These are phyloP conservation scores for Magnusiomyces ingens DNA, from an alignment of 1,139 yeast genomes.

Conservation along the genomic window DNA sequence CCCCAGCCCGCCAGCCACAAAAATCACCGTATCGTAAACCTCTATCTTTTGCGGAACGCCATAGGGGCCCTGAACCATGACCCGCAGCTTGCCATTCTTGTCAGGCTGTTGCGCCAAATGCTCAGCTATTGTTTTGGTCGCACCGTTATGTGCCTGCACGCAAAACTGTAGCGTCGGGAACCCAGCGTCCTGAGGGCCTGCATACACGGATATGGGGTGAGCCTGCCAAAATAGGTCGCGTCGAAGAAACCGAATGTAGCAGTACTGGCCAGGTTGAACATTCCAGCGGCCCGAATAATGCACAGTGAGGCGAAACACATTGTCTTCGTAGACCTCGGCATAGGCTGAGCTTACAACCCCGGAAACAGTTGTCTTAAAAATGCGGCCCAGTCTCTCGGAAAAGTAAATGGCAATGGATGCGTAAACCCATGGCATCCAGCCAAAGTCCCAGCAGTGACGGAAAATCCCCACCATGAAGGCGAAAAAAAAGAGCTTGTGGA, in stretches of 20 bases:
- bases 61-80: slow-evolving; percentile 55
- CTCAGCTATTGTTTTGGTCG: slow-evolving; percentile 23
- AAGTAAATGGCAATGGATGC: slow-evolving; percentile 36
- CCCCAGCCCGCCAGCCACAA: slow-evolving; percentile 64
- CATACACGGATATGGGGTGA: slow-evolving; percentile 60
- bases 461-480: slow-evolving; percentile 40
- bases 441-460: slow-evolving; percentile 38
- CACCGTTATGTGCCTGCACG: slow-evolving; percentile 32
- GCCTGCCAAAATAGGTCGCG: slow-evolving; percentile 45
- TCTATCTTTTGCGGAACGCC: slow-evolving; percentile 44
- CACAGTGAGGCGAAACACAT: slow-evolving; percentile 25
- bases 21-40: slow-evolving; percentile 44
- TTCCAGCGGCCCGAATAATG: slow-evolving; percentile 34
- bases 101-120: slow-evolving; percentile 16
- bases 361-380: slow-evolving; percentile 32
- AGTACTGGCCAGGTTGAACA: slow-evolving; percentile 51
- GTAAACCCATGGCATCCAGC: slow-evolving; percentile 44
- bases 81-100: slow-evolving; percentile 26
- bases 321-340: slow-evolving; percentile 28
- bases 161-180: slow-evolving; percentile 25
- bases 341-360: slow-evolving; percentile 38
- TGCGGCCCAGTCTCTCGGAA: slow-evolving; percentile 35
- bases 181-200: slow-evolving; percentile 6
- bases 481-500: slow-evolving; percentile 35
- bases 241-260: slow-evolving; percentile 47